phyloP scores from a whole-genome alignment of 495 filamentous ascomycete species.

The Penicillium dipodomyicola region DNA sequence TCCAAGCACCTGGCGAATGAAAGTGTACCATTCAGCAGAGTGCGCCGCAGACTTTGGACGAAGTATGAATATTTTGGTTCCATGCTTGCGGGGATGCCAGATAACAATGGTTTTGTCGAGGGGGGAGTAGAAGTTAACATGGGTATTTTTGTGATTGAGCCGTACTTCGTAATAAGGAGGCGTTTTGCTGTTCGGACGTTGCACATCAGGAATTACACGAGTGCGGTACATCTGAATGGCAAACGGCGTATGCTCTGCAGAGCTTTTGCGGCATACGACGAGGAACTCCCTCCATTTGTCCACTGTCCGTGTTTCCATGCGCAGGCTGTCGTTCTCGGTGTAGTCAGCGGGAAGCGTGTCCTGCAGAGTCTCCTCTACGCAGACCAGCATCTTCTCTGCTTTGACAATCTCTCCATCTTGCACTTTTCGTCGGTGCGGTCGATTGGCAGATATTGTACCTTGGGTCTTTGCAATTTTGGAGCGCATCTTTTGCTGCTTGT shows the following conservation, averaged over 20 bases:
- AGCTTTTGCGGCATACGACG: constrained; percentile 63
- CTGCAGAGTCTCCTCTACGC: constrained; percentile 57
- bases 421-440: constrained; percentile 38
- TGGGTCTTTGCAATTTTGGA: constrained; percentile 41
- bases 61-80: constrained; percentile 66
- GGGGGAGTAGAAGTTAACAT: constrained; percentile 67
- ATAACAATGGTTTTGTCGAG: constrained; percentile 72
- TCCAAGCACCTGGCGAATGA: constrained; percentile 60
- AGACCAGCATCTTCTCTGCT: constrained; percentile 72
- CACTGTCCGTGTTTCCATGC: constrained; percentile 56
- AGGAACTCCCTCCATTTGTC: constrained; percentile 74
- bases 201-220: constrained; percentile 63
- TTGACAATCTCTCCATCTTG: constrained; percentile 67
- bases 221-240: constrained; percentile 68
- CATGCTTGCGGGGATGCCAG: constrained; percentile 56
- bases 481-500: constrained; percentile 39
- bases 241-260: constrained; percentile 53
- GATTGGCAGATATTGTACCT: constrained; percentile 38
- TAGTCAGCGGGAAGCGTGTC: constrained; percentile 59
- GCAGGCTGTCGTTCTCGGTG: constrained; percentile 63
- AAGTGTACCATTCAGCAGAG: constrained; percentile 75
- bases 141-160: constrained; percentile 52
- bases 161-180: constrained; percentile 56
- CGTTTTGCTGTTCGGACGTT: constrained; percentile 49
- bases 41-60: constrained; percentile 62